Evolutionary conservation across 441 rosid genomes (phyloP), one percentile per base, ranked within the genome.

Genomic region (Flueggea neowawraea): DNA sequence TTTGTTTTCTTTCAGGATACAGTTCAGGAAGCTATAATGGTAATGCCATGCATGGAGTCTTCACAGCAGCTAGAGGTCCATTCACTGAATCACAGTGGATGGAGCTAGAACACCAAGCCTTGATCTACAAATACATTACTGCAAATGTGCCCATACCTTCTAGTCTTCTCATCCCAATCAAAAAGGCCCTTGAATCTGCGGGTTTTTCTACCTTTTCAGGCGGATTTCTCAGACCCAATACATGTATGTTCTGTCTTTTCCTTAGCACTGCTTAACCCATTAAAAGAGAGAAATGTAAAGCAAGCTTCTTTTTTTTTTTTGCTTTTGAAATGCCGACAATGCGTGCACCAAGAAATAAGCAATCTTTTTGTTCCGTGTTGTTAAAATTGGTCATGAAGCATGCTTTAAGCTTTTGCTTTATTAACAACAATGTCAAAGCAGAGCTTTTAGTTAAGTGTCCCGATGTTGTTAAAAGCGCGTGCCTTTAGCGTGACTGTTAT

Each of bases 71-170:
- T 5, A 80, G 78, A 80, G 90, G 92, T 14, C 90, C 91, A 50
- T 94, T 91, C 53, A 85, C 96, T 58, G 83, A 80, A 63, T 78
- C 91, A 31, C 98, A 94, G 69, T 91, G 95, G 97, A 81, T 82
- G 69, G 98, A 94, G 83, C 72, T 92, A 16, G 89, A 92, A 72
- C 94, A 86, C 67, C 98, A 92, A 62, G 96, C 97, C 9, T 82
- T 88, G 88, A 91, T 91, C 82, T 91, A 84, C 76, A 94, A 91
- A 72, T 87, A 91, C 71, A 77, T 94, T 49, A 78, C 75, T 28
- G 84, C 94, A 54, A 89, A 87, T 70, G 86, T 83, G 31, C 90
- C 96, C 53, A 81, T 94, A 49, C 99, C 99, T 33, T 69, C 93
- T 54, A 82, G 81, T 69, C 66, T 94, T 52, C 84, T 94, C 64